Evolutionary conservation across 331 rosid genomes (phyloP).

Genomic region (Stylosanthes scabra): DNA sequence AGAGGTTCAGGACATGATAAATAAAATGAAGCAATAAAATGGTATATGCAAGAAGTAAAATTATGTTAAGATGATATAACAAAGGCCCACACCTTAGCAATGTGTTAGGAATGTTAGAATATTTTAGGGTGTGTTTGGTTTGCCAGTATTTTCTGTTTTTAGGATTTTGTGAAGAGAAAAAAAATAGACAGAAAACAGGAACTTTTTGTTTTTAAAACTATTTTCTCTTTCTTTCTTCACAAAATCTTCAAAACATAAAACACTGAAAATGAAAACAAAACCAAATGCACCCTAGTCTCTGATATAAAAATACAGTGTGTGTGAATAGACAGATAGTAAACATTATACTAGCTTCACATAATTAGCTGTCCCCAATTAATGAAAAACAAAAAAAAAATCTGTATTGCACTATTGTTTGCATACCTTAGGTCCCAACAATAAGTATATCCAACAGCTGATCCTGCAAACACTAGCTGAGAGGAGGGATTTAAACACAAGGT

Average conservation of each 20-base stretch:
- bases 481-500: slow-evolving; percentile 64
- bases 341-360: slow-evolving; percentile 1
- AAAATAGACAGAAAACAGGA: too few species aligned
- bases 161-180: too few species aligned
- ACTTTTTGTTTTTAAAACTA: too few species aligned
- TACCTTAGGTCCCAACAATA: slow-evolving; percentile 92
- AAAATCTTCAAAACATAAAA: too few species aligned
- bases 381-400: slow-evolving; percentile 24
- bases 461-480: slow-evolving; percentile 74
- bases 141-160: too few species aligned
- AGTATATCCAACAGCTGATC: slow-evolving; percentile 70
- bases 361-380: not conserved
- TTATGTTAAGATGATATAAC: slow-evolving; percentile 1
- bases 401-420: slow-evolving; percentile 30
- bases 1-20: not conserved
- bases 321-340: too few species aligned
- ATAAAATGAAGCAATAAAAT: not conserved
- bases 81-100: not conserved
- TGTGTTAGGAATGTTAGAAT: too few species aligned
- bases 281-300: too few species aligned
- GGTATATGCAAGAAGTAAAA: not conserved
- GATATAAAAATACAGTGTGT: too few species aligned
- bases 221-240: too few species aligned
- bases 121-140: too few species aligned
- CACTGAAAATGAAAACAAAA: too few species aligned